Evolutionary conservation across 352 stramenopile genomes (phyloP).

Genomic region (Phytopythium litorale): DNA sequence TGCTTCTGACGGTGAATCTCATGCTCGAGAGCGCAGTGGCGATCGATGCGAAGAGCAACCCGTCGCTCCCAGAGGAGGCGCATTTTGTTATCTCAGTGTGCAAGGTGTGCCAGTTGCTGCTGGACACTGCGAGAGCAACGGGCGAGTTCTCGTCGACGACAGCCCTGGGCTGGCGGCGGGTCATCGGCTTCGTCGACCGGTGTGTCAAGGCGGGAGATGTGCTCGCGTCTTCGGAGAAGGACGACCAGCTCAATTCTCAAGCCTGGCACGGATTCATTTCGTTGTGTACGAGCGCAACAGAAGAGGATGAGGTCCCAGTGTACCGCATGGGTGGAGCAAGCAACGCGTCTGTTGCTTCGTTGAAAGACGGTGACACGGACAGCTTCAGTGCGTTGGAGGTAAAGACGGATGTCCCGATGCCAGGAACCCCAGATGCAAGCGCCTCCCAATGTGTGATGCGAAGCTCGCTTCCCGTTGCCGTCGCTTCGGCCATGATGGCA

Average conservation of each 20-base stretch:
- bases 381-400: neutral
- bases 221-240: neutral
- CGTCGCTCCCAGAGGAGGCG: neutral
- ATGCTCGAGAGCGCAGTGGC: constrained; percentile 4
- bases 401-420: neutral
- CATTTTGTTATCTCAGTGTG: neutral
- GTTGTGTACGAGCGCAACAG: neutral
- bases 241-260: constrained; percentile 2
- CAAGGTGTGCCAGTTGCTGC: neutral
- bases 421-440: neutral
- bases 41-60: constrained; percentile 8
- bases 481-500: neutral
- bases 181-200: neutral
- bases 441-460: neutral
- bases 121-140: neutral
- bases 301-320: neutral
- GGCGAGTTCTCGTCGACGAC: neutral
- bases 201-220: constrained; percentile 1
- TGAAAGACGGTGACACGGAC: neutral
- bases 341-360: neutral
- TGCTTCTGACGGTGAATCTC: neutral
- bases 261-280: constrained; percentile 1
- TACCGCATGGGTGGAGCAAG: too few relatives aligned
- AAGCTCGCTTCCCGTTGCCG: neutral
- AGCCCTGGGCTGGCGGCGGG: neutral